Evolutionary conservation across 768 basidiomycete species (phyloP), one percentile per base, ranked within the genome.

Genomic region (Lactifluus subvellereus): DNA sequence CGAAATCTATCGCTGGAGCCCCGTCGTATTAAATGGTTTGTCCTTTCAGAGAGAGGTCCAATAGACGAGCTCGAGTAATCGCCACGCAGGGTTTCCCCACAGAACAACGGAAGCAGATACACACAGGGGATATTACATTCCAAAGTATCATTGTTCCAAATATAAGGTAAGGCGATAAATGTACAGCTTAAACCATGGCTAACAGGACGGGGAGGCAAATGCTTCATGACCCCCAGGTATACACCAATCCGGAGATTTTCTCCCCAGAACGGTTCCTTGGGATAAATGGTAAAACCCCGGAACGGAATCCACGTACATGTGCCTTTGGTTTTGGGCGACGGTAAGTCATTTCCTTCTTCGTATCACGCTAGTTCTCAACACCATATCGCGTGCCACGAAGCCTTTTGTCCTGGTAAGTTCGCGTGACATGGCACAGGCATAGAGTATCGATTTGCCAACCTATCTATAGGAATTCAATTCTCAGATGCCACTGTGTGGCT

Each of bases 101-200:
- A 57, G 63, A 6, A 57, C 71, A 0, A 65, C 60, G n/a, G 63
- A 67, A 50, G 72, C 72, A 37, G 73, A 75, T 53, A 68, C 66
- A 2, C 72, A 74, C 48, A 55, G 67, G 6, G 74, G 70, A 11
- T 71, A 71, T 60, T 40, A 60, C 33, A 65, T 75, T 2, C 67
- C 68, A 9, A 68, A 71, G 51, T 2, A 57, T 74, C 33, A 64
- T 74, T 7, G 65, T 69, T 62, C 71, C 71, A 30, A 74, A 75
- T 54, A 70, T 73, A 9, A 73, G 73, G 74, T 72, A 56, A 10
- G 57, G 35, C 47, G 2, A n/a, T 32, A 8, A 68, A 69, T 11
- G 48, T 56, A 18, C 47, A 49, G 14, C 63, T 22, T 13, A 4
- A 14, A 38, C 40, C 13, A 60, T 42, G 16, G 20, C 45, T 59